phyloP scores from a whole-genome alignment of 768 basidiomycete genomes.

The Auriscalpium microsporum region DNA sequence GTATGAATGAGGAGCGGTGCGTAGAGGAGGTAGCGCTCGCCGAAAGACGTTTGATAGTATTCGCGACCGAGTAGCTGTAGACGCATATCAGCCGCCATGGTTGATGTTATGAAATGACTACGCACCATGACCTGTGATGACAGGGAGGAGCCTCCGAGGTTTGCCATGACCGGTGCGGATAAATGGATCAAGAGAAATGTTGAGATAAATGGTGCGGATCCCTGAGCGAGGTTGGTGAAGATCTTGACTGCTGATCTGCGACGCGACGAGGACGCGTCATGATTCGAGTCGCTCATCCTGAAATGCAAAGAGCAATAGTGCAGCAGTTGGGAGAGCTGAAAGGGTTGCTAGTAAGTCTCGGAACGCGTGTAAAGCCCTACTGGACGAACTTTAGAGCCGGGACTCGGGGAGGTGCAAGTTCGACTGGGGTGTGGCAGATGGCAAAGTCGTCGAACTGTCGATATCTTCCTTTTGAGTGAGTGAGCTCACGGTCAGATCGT shows the following conservation, averaged over 20 bases:
- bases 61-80: constrained; percentile 70
- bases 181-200: constrained; percentile 77
- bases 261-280: no score
- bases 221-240: constrained; percentile 55
- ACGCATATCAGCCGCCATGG: neutral
- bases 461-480: no score
- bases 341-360: no score
- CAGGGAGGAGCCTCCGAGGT: constrained; percentile 29
- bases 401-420: no score
- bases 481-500: no score
- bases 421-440: no score
- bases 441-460: no score
- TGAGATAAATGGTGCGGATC: constrained; percentile 66
- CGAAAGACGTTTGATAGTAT: constrained; percentile 70
- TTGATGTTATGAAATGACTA: neutral
- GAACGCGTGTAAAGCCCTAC: no score
- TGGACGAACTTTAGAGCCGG: no score
- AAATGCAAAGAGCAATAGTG: no score
- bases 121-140: constrained; percentile 3
- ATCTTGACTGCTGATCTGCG: neutral
- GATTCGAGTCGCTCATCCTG: no score
- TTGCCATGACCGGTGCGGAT: constrained; percentile 64
- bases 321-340: no score
- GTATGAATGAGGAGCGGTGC: constrained; percentile 61
- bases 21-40: constrained; percentile 62